Percentiles rank a stretch among this genome's conserved stretches.
Conservation (phyloP, 1,139 yeast genomes). For the Blastobotrys petasosporus region DNA sequence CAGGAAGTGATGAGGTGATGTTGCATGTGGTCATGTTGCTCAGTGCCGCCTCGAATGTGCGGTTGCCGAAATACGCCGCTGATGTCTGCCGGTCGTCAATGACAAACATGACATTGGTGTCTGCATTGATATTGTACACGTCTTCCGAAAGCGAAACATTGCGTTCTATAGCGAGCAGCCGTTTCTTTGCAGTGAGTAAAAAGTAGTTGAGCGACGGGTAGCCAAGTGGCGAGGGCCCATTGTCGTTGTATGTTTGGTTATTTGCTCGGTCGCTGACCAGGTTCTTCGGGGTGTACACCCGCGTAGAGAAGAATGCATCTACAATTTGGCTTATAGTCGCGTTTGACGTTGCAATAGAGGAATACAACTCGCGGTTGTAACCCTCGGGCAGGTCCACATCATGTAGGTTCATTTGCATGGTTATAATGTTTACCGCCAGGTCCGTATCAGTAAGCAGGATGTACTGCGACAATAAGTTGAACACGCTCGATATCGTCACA, state of each 20-base stretch:
- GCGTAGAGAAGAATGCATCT: slow-evolving; percentile 16
- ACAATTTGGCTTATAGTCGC: not conserved
- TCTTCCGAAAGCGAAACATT: slow-evolving; percentile 14
- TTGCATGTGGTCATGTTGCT: slow-evolving; percentile 5
- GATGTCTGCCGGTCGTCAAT: slow-evolving; percentile 1
- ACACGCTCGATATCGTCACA: slow-evolving; percentile 40
- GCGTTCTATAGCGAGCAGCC: slow-evolving; percentile 35
- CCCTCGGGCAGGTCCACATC: slow-evolving; percentile 19
- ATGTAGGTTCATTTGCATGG: slow-evolving; percentile 46
- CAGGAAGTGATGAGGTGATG: not conserved
- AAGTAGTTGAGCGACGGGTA: slow-evolving; percentile 44
- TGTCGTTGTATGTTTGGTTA: slow-evolving; percentile 21
- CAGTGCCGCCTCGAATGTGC: slow-evolving; percentile 1
- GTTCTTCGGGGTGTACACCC: slow-evolving; percentile 35
- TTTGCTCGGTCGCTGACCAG: slow-evolving; percentile 25
- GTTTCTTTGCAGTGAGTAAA: slow-evolving; percentile 38
- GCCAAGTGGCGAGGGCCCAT: slow-evolving; percentile 22
- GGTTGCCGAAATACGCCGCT: slow-evolving; percentile 9
- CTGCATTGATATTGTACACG: slow-evolving; percentile 14
- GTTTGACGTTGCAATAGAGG: too few relatives aligned
- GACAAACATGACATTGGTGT: slow-evolving; percentile 11
- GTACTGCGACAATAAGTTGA: slow-evolving; percentile 37
- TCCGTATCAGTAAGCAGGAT: slow-evolving; percentile 49
- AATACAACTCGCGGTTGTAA: not conserved
- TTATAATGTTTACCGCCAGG: slow-evolving; percentile 49